Evolutionary conservation across 2,329 filamentous ascomycete species (phyloP), one percentile per base, ranked within the genome.

Genomic region (Aspergillus piperis): DNA sequence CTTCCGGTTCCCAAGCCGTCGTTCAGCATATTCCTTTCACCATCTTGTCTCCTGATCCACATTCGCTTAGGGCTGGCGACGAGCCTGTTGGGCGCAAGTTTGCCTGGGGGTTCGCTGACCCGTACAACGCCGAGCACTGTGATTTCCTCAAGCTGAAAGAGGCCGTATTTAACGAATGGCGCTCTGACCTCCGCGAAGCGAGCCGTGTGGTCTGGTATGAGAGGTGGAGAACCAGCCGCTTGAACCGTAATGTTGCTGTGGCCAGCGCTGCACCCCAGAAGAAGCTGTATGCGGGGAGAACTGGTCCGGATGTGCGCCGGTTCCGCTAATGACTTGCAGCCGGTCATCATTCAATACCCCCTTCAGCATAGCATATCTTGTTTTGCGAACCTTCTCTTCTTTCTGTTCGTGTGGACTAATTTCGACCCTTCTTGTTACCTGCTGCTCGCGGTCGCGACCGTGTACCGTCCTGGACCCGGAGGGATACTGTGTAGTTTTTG

Each of bases 41-140:
- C 42, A 91, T 97, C 73, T 90, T 99, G 73, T 96, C 92, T 63
- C 95, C 95, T 0, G 95, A 99, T 75, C 85, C 91, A 44, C 96
- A 98, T 77, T 79, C 78, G 2, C 64, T 81, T 32, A 91, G 96
- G 27, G 72, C 75, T 30, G 74, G 72, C 8, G 72, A 78, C 58
- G 71, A 75, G 42, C 79, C 77, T 2, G 80, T 96, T 62, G 95
- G 95, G 49, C 90, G 95, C 62, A 88, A 89, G 65, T 99, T 98
- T 75, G 91, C 95, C 0, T 99, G 95, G 95, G 95, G 95, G 6
- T 96, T 97, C 68, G 95, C 95, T 4, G 92, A 98, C 72, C 95
- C 95, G 0, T 93, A 95, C 80, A 89, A 98, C 70, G 83, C 88
- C 30, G 86, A 90, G 68, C 95, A 99, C 79, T 99, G 95, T 78